phyloP scores from a whole-genome alignment of 2,329 filamentous ascomycete genomes.

The Fusarium austroafricanum region DNA sequence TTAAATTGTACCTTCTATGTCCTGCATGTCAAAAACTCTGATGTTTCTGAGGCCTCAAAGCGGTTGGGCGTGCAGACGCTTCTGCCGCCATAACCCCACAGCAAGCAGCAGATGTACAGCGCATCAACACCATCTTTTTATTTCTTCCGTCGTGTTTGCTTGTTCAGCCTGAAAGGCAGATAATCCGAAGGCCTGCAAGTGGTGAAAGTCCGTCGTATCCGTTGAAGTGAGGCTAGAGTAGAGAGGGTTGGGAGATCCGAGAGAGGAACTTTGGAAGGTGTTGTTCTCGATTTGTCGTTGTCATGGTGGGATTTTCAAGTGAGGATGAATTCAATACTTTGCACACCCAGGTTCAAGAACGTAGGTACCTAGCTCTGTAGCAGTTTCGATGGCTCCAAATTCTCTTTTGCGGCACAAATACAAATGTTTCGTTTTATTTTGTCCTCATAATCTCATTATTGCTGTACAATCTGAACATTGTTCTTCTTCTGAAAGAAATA shows the following conservation, averaged over 20 bases:
- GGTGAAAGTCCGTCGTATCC: not conserved
- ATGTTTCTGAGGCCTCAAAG: conserved; percentile 44
- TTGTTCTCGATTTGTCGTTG: not conserved
- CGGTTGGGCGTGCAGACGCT: conserved; percentile 63
- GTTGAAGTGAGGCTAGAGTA: not conserved
- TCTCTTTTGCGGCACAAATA: not conserved
- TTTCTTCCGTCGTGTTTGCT: conserved; percentile 12
- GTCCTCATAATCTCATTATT: conserved; percentile 56
- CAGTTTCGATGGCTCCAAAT: not conserved
- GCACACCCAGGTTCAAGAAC: not conserved
- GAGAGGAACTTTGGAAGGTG: not conserved
- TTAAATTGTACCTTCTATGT: conserved; percentile 21
- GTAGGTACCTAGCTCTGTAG: not conserved
- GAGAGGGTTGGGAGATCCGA: not conserved
- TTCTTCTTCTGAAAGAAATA: conserved; percentile 77
- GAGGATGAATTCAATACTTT: not conserved
- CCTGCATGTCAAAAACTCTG: conserved; percentile 40
- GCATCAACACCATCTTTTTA: conserved; percentile 52
- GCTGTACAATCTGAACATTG: conserved; percentile 87
- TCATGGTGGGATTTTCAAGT: not conserved
- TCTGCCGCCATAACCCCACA: conserved; percentile 55
- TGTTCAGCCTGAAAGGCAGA: conserved; percentile 25
- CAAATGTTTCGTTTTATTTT: conserved; percentile 32
- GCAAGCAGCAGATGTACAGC: conserved; percentile 60
- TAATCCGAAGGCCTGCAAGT: conserved; percentile 7